Evolutionary conservation across 192 early-diverging fungal species (phyloP).

Genomic region (Jimgerdemannia lactiflua): DNA sequence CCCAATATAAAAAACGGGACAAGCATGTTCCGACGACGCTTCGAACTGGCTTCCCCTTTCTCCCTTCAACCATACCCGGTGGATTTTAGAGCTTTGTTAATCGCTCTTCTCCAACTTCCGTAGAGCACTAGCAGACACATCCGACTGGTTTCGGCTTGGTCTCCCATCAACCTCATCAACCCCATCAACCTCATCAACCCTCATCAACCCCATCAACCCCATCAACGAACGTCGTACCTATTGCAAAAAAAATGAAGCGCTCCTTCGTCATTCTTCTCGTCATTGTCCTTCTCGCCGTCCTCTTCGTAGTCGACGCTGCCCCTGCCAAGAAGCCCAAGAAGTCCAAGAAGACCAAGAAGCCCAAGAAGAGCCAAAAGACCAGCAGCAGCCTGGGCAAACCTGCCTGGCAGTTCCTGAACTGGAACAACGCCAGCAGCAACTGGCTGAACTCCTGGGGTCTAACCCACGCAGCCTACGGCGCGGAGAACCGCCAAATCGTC

Average conservation of each 20-base stretch:
- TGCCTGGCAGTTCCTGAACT: conserved; percentile 2
- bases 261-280: neutral
- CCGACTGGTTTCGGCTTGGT: neutral
- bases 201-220: neutral
- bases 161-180: neutral
- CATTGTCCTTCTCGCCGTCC: neutral
- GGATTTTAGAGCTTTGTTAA: too few relatives aligned
- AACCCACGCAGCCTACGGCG: neutral
- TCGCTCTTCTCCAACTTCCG: too few relatives aligned
- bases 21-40: too few relatives aligned
- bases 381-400: neutral
- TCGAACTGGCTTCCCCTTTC: too few relatives aligned
- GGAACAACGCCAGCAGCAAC: conserved; percentile 9
- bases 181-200: neutral
- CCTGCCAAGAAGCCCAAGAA: neutral
- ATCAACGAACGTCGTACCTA: neutral
- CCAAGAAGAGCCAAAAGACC: too few relatives aligned
- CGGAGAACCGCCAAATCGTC: conserved; percentile 12
- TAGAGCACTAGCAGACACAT: neutral
- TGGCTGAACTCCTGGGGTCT: conserved; percentile 7
- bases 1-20: too few relatives aligned
- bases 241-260: neutral
- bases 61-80: too few relatives aligned
- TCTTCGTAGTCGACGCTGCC: neutral
- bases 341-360: too few relatives aligned